Evolutionary conservation across 257 asterid genomes (phyloP).

Genomic region (Solanum chiquidenum): DNA sequence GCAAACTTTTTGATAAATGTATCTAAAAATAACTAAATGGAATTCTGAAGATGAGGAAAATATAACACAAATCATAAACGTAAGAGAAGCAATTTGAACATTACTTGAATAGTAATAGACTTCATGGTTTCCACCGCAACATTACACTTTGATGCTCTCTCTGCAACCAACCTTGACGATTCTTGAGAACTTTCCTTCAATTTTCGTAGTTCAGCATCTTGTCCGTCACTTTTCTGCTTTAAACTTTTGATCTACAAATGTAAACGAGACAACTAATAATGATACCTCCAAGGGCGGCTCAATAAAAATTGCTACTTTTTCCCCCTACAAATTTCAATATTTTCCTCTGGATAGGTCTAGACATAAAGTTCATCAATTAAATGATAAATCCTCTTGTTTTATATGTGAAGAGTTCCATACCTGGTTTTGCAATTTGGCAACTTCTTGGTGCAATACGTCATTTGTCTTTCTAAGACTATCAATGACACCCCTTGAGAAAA

Average conservation of each 20-base stretch:
- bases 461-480: constrained; percentile 77
- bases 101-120: constrained; percentile 55
- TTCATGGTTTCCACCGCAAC: constrained; percentile 48
- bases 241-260: constrained; percentile 43
- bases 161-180: constrained; percentile 45
- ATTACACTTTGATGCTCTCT: constrained; percentile 46
- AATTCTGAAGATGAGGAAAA: background rate
- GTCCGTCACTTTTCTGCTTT: constrained; percentile 56
- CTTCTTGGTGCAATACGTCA: constrained; percentile 65
- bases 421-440: constrained; percentile 55
- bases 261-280: background rate
- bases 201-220: constrained; percentile 57
- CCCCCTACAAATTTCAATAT: background rate
- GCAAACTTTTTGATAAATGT: background rate
- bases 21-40: background rate
- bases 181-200: constrained; percentile 40
- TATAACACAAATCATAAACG: background rate
- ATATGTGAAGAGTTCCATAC: constrained; percentile 20
- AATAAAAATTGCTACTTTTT: background rate
- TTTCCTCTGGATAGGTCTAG: background rate
- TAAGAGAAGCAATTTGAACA: background rate
- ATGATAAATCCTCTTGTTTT: background rate
- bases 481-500: constrained; percentile 66
- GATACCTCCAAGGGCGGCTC: background rate
- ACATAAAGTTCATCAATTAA: background rate